Evolutionary conservation across 441 rosid genomes (phyloP).

Genomic region (Viola pubescens): DNA sequence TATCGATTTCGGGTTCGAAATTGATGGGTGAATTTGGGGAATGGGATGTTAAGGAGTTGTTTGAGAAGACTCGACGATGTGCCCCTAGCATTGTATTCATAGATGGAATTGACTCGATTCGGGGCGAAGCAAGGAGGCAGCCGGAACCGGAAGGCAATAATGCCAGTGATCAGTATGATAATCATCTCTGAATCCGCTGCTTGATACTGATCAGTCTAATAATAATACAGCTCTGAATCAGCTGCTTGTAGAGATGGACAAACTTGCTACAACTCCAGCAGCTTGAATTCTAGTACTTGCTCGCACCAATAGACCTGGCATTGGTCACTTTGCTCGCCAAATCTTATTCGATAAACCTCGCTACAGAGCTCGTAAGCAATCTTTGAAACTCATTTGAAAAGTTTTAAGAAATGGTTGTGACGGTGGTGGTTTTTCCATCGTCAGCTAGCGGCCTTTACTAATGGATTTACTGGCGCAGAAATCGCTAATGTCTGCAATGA

Average conservation of each 20-base stretch:
- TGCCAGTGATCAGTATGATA: slow-evolving; percentile 57
- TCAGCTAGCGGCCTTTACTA: slow-evolving; percentile 59
- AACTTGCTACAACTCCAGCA: slow-evolving; percentile 57
- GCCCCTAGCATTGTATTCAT: slow-evolving; percentile 59
- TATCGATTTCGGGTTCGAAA: slow-evolving; percentile 54
- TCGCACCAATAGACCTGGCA: slow-evolving; percentile 60
- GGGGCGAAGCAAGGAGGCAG: slow-evolving; percentile 53
- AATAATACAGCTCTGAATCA: slow-evolving; percentile 47
- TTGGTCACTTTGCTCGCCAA: slow-evolving; percentile 60
- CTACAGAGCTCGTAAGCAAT: slow-evolving; percentile 51
- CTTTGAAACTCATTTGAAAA: slow-evolving; percentile 48
- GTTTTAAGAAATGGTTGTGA: slow-evolving; percentile 35
- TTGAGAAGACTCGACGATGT: slow-evolving; percentile 60
- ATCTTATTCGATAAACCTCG: slow-evolving; percentile 55
- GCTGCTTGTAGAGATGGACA: slow-evolving; percentile 67
- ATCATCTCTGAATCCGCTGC: slow-evolving; percentile 53
- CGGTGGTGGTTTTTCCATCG: slow-evolving; percentile 49
- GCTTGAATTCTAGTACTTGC: slow-evolving; percentile 52
- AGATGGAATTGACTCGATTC: slow-evolving; percentile 59
- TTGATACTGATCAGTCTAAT: slow-evolving; percentile 49
- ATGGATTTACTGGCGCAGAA: slow-evolving; percentile 73
- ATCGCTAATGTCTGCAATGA: slow-evolving; percentile 67
- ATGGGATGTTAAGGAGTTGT: slow-evolving; percentile 57
- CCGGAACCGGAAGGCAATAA: slow-evolving; percentile 27
- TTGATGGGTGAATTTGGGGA: slow-evolving; percentile 50